phyloP scores from a whole-genome alignment of 192 early-diverging fungal species.

The Rhizophagus clarus region DNA sequence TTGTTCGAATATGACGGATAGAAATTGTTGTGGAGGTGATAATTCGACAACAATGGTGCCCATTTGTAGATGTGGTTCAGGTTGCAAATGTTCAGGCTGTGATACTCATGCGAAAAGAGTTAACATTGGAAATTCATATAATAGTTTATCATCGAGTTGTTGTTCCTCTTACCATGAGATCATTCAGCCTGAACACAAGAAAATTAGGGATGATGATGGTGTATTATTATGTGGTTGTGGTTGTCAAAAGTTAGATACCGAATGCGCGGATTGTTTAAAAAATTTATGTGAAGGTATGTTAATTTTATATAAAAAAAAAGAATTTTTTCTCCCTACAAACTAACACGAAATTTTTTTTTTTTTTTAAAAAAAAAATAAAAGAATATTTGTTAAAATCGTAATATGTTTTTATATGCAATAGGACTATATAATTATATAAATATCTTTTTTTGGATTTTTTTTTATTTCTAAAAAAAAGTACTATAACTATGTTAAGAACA shows the following conservation, averaged over 20 bases:
- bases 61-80: conserved; percentile 45
- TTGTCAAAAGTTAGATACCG: conserved; percentile 53
- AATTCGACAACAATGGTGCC: not conserved
- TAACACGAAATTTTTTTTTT: not conserved
- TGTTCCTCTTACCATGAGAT: conserved; percentile 4
- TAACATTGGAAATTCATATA: conserved; percentile 33
- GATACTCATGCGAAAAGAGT: conserved; percentile 42
- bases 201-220: conserved; percentile 49
- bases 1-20: not conserved
- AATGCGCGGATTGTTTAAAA: conserved; percentile 54
- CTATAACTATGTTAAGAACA: too few relatives aligned
- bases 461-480: too few relatives aligned
- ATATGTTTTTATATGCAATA: too few relatives aligned
- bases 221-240: conserved; percentile 60
- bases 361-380: not conserved
- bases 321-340: not conserved
- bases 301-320: not conserved
- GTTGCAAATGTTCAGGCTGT: conserved; percentile 43
- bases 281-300: conserved; percentile 52
- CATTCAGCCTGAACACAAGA: conserved; percentile 7
- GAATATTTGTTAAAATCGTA: not conserved
- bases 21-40: conserved; percentile 24
- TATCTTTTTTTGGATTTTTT: too few relatives aligned
- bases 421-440: too few relatives aligned
- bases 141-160: not conserved